Conservation (phyloP, 495 filamentous ascomycete genomes). For the Talaromyces liani region DNA sequence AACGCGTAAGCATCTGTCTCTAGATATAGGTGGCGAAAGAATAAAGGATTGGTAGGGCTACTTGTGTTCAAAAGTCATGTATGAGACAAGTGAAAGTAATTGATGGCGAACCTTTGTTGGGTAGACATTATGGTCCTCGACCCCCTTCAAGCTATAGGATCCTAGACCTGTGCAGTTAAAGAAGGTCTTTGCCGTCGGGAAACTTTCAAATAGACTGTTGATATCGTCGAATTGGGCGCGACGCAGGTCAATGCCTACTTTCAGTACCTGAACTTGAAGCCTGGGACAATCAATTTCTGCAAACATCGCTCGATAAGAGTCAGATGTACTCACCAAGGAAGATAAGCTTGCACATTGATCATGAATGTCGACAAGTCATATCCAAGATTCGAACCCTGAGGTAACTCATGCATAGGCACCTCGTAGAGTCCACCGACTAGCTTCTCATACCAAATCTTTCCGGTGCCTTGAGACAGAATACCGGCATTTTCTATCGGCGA, state of each 20-base stretch:
- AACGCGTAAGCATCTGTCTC: too few relatives aligned
- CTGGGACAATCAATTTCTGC: neutral
- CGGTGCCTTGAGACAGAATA: neutral
- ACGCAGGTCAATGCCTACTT: conserved; percentile 5
- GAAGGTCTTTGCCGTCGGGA: conserved; percentile 1
- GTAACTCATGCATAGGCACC: conserved; percentile 1
- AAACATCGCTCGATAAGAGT: too few relatives aligned
- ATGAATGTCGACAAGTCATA: conserved; percentile 7
- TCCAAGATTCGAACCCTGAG: conserved; percentile 2
- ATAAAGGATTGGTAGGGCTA: too few relatives aligned
- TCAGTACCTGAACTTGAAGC: conserved; percentile 1
- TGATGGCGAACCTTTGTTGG: neutral
- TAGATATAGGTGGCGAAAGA: too few relatives aligned
- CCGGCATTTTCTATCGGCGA: conserved; percentile 3
- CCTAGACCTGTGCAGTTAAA: conserved; percentile 17
- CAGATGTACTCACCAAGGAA: neutral
- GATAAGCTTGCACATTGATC: conserved; percentile 7
- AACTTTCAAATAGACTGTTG: neutral
- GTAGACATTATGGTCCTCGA: conserved; percentile 11
- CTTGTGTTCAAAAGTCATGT: neutral
- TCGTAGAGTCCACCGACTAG: conserved; percentile 4
- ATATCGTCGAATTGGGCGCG: conserved; percentile 5
- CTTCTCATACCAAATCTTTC: conserved; percentile 6
- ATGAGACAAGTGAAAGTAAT: neutral
- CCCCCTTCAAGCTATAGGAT: conserved; percentile 10